Percentiles rank a stretch among this genome's conserved stretches.
Evolutionary conservation across 306 rosid species (phyloP).

Genomic region (Cicer cuneatum): DNA sequence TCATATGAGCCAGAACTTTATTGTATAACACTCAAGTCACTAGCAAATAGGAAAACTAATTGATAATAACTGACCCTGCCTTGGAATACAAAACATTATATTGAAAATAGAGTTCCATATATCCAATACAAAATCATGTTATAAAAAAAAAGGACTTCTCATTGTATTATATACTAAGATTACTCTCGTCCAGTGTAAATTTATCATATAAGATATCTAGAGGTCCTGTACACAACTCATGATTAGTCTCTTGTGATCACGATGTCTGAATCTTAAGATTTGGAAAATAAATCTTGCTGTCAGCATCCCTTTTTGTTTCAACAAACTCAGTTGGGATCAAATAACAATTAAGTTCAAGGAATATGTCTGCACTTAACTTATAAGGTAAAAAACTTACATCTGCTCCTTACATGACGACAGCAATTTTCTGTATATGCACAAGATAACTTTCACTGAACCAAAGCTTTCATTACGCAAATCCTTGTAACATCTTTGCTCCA

Average conservation of each 20-base stretch:
- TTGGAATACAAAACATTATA: conserved; percentile 14
- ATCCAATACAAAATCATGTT: not conserved
- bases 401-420: conserved; percentile 77
- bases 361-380: conserved; percentile 24
- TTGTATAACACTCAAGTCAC: conserved; percentile 19
- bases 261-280: conserved; percentile 26
- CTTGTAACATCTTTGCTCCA: conserved; percentile 90
- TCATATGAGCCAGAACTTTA: conserved; percentile 36
- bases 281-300: conserved; percentile 28
- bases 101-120: not conserved
- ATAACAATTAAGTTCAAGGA: conserved; percentile 30
- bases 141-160: conserved; percentile 38
- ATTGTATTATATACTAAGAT: conserved; percentile 23
- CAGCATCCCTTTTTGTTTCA: conserved; percentile 28
- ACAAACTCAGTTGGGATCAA: conserved; percentile 34
- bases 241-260: conserved; percentile 15
- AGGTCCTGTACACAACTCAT: conserved; percentile 10
- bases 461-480: conserved; percentile 81
- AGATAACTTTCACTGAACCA: conserved; percentile 72
- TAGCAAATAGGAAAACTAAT: conserved; percentile 28
- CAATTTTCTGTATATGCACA: conserved; percentile 75
- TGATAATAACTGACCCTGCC: conserved; percentile 27
- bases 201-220: conserved; percentile 20
- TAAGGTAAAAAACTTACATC: conserved; percentile 67
- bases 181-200: conserved; percentile 33